Evolutionary conservation across 345 rosid species (phyloP).

Genomic region (Populus deltoides): DNA sequence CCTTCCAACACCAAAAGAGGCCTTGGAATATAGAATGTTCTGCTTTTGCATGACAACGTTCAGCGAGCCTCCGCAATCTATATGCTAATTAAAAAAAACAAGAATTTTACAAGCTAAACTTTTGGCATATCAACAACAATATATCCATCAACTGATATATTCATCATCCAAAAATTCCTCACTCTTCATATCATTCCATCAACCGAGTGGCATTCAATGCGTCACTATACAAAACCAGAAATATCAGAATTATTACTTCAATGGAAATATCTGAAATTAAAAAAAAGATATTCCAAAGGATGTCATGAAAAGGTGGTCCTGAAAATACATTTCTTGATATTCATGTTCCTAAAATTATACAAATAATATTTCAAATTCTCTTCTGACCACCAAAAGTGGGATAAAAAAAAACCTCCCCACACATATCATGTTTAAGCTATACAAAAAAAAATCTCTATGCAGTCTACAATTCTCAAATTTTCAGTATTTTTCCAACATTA

Average conservation of each 20-base stretch:
- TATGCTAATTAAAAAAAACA: background rate
- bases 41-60: conserved; percentile 39
- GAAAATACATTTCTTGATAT: background rate
- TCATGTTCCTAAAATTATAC: background rate
- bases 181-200: conserved; percentile 13
- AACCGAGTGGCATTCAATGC: background rate
- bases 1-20: conserved; percentile 25
- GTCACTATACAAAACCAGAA: background rate
- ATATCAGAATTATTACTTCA: background rate
- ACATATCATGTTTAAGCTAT: too few relatives aligned
- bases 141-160: background rate
- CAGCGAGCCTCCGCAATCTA: conserved; percentile 9
- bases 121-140: background rate
- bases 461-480: too few relatives aligned
- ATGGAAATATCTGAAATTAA: background rate
- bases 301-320: background rate
- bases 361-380: background rate
- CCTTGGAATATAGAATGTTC: conserved; percentile 25
- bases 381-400: background rate
- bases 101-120: background rate
- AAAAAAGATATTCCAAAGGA: background rate
- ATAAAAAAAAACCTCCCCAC: too few relatives aligned
- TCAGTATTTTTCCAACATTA: too few relatives aligned
- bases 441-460: too few relatives aligned
- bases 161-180: background rate